phyloP scores from a whole-genome alignment of 1,284 basidiomycete genomes.

The Leccinum solheimii region DNA sequence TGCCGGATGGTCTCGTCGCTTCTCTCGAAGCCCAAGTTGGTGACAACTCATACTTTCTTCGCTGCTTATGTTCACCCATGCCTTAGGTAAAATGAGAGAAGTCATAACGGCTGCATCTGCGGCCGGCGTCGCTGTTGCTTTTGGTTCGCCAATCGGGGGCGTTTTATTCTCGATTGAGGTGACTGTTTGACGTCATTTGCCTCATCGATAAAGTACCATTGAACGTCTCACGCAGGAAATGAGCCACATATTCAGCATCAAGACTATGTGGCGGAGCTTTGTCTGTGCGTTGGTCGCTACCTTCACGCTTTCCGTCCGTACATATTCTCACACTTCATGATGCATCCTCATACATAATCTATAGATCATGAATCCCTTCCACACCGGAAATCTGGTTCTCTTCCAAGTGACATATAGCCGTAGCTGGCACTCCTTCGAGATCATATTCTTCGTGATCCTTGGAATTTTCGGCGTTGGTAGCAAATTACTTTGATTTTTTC shows the following conservation, averaged over 20 bases:
- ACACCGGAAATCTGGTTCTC: constrained; percentile 96
- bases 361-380: constrained; percentile 96
- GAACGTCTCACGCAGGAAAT: constrained; percentile 72
- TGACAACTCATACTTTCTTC: constrained; percentile 14
- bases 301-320: constrained; percentile 86
- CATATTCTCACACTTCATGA: constrained; percentile 13
- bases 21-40: constrained; percentile 85
- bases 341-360: constrained; percentile 18
- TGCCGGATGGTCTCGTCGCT: constrained; percentile 78
- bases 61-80: constrained; percentile 10
- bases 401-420: constrained; percentile 98
- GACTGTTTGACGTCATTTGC: constrained; percentile 5
- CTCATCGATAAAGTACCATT: constrained; percentile 4
- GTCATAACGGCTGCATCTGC: constrained; percentile 95
- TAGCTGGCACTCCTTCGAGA: constrained; percentile 99
- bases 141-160: constrained; percentile 96
- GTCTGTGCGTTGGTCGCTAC: constrained; percentile 97
- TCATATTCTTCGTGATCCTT: constrained; percentile 93
- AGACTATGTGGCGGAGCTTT: constrained; percentile 98
- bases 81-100: constrained; percentile 90
- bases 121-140: constrained; percentile 96
- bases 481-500: constrained; percentile 1
- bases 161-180: constrained; percentile 92
- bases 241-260: constrained; percentile 95
- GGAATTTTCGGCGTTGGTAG: constrained; percentile 89